phyloP scores from a whole-genome alignment of 257 asterid genomes.

The Echites panduratus region DNA sequence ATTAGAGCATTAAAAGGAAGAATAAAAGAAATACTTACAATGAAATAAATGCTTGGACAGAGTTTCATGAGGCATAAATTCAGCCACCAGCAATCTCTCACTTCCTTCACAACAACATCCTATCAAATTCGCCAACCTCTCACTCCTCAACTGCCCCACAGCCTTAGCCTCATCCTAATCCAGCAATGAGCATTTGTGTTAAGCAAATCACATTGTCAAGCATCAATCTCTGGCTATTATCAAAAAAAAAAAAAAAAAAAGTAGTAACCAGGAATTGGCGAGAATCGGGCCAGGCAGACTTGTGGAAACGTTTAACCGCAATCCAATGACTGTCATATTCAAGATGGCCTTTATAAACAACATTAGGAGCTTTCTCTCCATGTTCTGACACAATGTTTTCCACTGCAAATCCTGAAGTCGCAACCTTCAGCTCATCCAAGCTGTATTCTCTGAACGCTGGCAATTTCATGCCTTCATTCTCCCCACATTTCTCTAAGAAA shows the following conservation, averaged over 20 bases:
- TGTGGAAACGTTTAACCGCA: constrained; percentile 43
- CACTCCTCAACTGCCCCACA: constrained; percentile 43
- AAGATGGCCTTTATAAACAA: constrained; percentile 41
- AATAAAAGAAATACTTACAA: constrained; percentile 23
- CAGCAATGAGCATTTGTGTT: not conserved
- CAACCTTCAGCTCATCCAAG: constrained; percentile 38
- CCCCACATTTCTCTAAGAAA: constrained; percentile 29
- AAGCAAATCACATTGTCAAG: constrained; percentile 2
- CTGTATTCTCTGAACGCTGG: constrained; percentile 34
- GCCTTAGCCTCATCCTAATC: constrained; percentile 38
- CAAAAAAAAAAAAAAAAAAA: not conserved
- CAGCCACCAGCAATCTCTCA: constrained; percentile 43
- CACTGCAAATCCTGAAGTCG: constrained; percentile 37
- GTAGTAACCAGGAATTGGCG: constrained; percentile 34
- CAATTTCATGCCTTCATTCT: constrained; percentile 23
- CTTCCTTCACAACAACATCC: constrained; percentile 46
- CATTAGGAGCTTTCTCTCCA: constrained; percentile 43
- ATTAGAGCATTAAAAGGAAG: not conserved
- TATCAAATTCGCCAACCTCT: constrained; percentile 37
- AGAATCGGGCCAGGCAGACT: constrained; percentile 52
- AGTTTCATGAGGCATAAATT: constrained; percentile 47
- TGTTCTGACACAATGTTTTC: constrained; percentile 48
- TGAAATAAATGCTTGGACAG: constrained; percentile 43
- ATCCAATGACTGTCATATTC: constrained; percentile 31
- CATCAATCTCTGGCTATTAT: not conserved